Conservation (phyloP, 2,329 filamentous ascomycete species). For the Calonectria montana region DNA sequence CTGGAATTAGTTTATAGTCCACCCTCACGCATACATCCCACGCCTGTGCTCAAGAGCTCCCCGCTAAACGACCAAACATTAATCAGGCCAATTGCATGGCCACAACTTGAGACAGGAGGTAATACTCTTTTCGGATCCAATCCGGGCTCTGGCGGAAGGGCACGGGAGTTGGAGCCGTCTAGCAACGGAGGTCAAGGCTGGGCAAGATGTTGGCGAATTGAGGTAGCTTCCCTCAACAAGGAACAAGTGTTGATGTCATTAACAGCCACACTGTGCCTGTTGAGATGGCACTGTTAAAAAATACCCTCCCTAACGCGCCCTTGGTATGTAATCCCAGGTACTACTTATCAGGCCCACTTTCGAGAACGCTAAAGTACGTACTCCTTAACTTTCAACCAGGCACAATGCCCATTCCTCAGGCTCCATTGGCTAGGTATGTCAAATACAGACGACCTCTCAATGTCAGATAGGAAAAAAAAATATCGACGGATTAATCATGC, state of each 20-base stretch:
- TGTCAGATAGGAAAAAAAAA: too few species aligned
- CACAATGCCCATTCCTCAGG: neutral
- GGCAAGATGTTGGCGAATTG: slow-evolving; percentile 30
- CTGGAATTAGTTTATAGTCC: slow-evolving; percentile 11
- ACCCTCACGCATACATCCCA: neutral
- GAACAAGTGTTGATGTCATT: slow-evolving; percentile 41
- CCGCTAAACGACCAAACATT: neutral
- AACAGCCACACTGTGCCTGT: slow-evolving; percentile 27
- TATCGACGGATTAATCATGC: too few species aligned
- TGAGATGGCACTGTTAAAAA: slow-evolving; percentile 17
- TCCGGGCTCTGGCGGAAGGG: neutral
- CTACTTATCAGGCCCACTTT: slow-evolving; percentile 1
- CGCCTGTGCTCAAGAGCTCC: neutral
- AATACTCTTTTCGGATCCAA: neutral
- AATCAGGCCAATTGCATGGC: slow-evolving; percentile 11
- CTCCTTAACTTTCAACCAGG: neutral
- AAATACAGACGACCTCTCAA: neutral
- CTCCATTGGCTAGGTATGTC: too few species aligned
- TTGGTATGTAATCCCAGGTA: neutral
- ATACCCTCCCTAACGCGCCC: neutral
- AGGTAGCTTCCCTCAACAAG: slow-evolving; percentile 30
- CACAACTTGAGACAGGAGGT: neutral
- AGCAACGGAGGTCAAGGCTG: slow-evolving; percentile 28
- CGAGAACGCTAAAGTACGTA: neutral
- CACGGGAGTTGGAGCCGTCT: slow-evolving; percentile 5